Percentiles rank a stretch among this genome's conserved stretches.
Conservation (phyloP, 1,284 basidiomycete species). For the Neolentinus lepideus region DNA sequence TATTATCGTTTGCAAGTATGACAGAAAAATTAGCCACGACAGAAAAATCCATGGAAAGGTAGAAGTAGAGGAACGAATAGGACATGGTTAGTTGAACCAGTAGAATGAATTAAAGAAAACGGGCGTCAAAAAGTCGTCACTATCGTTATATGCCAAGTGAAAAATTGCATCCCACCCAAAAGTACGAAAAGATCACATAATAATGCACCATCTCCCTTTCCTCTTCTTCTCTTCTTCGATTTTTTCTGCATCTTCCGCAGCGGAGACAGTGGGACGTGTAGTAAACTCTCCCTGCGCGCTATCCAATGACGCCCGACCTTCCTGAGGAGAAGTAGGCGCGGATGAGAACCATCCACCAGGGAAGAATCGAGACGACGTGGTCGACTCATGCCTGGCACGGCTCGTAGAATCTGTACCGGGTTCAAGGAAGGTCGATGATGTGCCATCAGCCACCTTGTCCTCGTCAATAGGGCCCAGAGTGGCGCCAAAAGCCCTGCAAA, state of each 20-base stretch:
- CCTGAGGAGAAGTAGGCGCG: neutral
- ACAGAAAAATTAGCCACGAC: too few species aligned
- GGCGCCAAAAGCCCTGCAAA: neutral
- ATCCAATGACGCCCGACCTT: neutral
- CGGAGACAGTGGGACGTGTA: neutral
- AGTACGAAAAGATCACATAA: conserved; percentile 1
- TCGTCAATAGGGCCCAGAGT: neutral
- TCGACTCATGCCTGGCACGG: neutral
- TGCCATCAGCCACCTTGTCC: neutral
- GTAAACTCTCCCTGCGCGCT: neutral
- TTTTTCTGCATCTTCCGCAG: neutral
- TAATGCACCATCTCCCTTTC: conserved; percentile 1
- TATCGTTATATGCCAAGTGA: too few species aligned
- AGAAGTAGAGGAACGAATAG: too few species aligned
- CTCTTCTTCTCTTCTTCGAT: neutral
- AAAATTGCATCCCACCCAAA: neutral
- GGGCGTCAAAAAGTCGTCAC: too few species aligned
- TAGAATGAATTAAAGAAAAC: too few species aligned
- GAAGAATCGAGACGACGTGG: conserved; percentile 3
- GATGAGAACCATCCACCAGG: conserved; percentile 2
- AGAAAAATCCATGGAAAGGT: too few species aligned
- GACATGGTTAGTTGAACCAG: too few species aligned
- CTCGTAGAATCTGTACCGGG: neutral
- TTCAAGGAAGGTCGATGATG: neutral
- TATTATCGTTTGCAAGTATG: too few species aligned